Conservation (phyloP, 2,329 filamentous ascomycete species). For the Paecilomyces sp. region DNA sequence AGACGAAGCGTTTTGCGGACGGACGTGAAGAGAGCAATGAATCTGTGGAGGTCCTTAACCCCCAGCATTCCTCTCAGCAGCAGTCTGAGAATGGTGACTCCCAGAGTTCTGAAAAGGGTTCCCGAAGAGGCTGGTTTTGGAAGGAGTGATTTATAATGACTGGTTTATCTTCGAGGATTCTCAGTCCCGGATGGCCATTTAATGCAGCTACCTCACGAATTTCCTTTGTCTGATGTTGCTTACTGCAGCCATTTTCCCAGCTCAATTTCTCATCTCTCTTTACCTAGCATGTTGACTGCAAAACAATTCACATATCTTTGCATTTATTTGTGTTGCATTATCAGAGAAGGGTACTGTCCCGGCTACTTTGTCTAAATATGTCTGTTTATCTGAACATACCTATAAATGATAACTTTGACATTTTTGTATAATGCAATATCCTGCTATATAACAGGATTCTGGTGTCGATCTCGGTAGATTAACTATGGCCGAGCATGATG, state of each 20-base stretch:
- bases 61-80: conserved; percentile 7
- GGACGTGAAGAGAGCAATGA: conserved; percentile 54
- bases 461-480: not conserved
- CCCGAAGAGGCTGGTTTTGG: conserved; percentile 32
- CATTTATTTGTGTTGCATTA: not conserved
- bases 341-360: not conserved
- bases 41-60: conserved; percentile 38
- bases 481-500: not conserved
- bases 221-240: not conserved
- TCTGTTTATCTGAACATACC: not conserved
- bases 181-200: not conserved
- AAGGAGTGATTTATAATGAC: conserved; percentile 7
- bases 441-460: not conserved
- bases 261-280: not conserved
- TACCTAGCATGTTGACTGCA: conserved; percentile 10
- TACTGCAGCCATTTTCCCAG: not conserved
- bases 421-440: not conserved
- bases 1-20: conserved; percentile 54
- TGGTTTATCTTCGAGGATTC: not conserved
- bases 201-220: not conserved
- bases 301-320: not conserved
- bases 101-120: conserved; percentile 6
- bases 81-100: conserved; percentile 6
- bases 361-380: not conserved
- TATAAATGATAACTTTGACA: not conserved